phyloP scores from a whole-genome alignment of 2,329 filamentous ascomycete genomes.

The Colletotrichum godetiae region DNA sequence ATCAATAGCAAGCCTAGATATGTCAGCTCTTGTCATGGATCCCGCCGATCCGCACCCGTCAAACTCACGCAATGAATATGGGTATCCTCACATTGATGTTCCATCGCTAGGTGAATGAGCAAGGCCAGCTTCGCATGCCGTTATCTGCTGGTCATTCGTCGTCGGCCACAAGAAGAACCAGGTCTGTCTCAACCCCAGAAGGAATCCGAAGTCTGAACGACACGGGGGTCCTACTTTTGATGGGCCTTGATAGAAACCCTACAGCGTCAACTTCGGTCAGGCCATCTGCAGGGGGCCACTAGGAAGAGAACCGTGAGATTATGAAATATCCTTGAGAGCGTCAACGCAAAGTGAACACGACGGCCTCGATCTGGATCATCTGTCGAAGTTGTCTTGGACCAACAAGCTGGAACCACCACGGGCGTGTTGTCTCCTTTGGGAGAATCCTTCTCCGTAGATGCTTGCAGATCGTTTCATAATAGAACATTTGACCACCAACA shows the following conservation, averaged over 20 bases:
- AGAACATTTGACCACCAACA: not conserved
- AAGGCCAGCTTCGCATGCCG: not conserved
- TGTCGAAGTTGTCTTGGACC: conserved; percentile 2
- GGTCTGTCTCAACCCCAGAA: not conserved
- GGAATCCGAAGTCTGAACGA: not conserved
- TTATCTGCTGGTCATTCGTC: not conserved
- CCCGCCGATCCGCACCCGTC: not conserved
- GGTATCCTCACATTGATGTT: not conserved
- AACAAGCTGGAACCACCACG: conserved; percentile 2
- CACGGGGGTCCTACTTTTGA: not conserved
- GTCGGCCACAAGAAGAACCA: not conserved
- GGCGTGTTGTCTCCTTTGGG: conserved; percentile 17
- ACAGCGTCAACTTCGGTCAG: not conserved
- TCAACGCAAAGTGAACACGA: not conserved
- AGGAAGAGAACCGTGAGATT: not conserved
- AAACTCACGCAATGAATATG: not conserved
- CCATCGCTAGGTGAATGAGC: not conserved
- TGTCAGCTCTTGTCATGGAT: not conserved
- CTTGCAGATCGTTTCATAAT: conserved; percentile 4
- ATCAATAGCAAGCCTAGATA: not conserved
- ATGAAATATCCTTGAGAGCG: not conserved
- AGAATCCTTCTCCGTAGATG: conserved; percentile 1
- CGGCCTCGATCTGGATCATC: not conserved
- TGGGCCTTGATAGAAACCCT: not conserved
- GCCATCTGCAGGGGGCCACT: not conserved